Evolutionary conservation across 495 filamentous ascomycete species (phyloP).

Genomic region (Penicillium subrubescens): DNA sequence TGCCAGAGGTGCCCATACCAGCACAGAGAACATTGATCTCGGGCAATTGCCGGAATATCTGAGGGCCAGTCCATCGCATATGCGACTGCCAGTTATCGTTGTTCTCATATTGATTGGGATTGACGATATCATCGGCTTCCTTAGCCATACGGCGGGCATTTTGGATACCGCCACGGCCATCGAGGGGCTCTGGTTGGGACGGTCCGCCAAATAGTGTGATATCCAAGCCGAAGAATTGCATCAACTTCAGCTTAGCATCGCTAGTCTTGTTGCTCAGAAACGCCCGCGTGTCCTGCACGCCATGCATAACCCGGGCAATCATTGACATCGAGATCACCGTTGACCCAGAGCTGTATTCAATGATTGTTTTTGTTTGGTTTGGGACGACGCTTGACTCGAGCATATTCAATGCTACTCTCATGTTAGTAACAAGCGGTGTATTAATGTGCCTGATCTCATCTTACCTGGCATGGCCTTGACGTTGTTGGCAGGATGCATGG

Average conservation of each 20-base stretch:
- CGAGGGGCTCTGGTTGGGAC: conserved; percentile 58
- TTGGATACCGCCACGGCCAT: conserved; percentile 56
- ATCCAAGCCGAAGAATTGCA: conserved; percentile 62
- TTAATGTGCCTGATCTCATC: background rate
- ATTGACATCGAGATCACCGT: conserved; percentile 64
- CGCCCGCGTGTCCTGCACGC: conserved; percentile 54
- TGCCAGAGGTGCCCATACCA: conserved; percentile 58
- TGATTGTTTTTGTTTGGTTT: conserved; percentile 50
- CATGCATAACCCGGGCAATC: conserved; percentile 55
- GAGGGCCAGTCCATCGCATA: conserved; percentile 60
- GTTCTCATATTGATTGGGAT: conserved; percentile 63
- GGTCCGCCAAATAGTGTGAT: conserved; percentile 59
- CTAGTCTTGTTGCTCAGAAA: conserved; percentile 64
- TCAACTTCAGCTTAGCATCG: conserved; percentile 51
- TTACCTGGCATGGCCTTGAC: conserved; percentile 65
- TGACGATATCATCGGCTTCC: conserved; percentile 44
- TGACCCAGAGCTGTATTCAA: conserved; percentile 65
- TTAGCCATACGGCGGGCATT: conserved; percentile 42
- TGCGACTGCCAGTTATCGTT: conserved; percentile 63
- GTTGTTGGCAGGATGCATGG: conserved; percentile 62
- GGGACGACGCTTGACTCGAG: conserved; percentile 48
- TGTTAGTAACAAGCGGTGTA: conserved; percentile 1
- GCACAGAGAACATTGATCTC: conserved; percentile 61
- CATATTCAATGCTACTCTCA: conserved; percentile 54
- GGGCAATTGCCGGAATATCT: conserved; percentile 59